Percentiles rank a stretch among this genome's conserved stretches.
Conservation (phyloP, 805 yeast genomes). For the Yarrowia bubula region DNA sequence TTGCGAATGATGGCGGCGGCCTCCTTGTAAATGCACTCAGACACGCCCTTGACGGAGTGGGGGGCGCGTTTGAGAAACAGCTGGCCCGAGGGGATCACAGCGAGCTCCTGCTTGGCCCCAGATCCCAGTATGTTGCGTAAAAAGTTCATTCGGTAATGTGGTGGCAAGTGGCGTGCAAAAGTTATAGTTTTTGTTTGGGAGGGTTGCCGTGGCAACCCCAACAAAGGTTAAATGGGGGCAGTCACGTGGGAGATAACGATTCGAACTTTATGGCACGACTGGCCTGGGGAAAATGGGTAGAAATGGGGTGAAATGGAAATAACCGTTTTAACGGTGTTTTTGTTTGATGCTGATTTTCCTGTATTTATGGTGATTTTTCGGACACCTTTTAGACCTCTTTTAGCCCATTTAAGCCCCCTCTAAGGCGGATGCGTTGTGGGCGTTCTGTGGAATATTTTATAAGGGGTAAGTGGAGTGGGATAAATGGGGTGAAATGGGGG, state of each 20-base stretch:
- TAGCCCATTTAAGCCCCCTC: too few relatives aligned
- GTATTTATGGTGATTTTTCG: too few relatives aligned
- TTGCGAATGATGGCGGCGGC: constrained; percentile 71
- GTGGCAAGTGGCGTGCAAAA: not conserved
- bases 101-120: constrained; percentile 50
- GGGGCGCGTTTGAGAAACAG: constrained; percentile 71
- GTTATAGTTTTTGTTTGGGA: not conserved
- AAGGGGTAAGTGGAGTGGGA: too few relatives aligned
- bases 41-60: constrained; percentile 79
- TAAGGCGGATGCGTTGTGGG: too few relatives aligned
- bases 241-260: not conserved
- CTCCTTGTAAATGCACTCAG: constrained; percentile 69
- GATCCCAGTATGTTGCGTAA: constrained; percentile 32
- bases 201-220: not conserved
- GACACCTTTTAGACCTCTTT: too few relatives aligned
- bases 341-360: too few relatives aligned
- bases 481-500: too few relatives aligned
- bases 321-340: too few relatives aligned
- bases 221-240: not conserved
- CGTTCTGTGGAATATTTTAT: too few relatives aligned
- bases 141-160: constrained; percentile 35
- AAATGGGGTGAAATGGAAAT: too few relatives aligned
- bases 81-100: constrained; percentile 74
- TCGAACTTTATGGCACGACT: not conserved
- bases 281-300: too few relatives aligned